Percentiles rank a stretch among this genome's conserved stretches.
These are phyloP conservation scores for Elymus sibiricus DNA, from an alignment of 176 grass and related monocot species.

Conservation along the genomic window DNA sequence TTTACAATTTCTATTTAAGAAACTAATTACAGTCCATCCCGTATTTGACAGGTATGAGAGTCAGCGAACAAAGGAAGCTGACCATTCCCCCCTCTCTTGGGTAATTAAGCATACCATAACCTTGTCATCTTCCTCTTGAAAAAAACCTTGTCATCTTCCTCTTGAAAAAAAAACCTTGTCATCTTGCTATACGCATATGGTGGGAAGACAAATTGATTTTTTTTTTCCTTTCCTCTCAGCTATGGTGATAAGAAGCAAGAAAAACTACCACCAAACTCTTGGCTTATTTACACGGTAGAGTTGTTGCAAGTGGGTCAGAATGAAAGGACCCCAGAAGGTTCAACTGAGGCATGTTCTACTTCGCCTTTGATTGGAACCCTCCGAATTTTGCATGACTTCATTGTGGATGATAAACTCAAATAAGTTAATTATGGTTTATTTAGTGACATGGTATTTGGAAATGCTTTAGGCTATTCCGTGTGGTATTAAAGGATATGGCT, in stretches of 20 bases:
- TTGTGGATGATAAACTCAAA: neutral
- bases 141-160: no score
- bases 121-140: no score
- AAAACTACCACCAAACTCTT: neutral
- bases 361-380: neutral
- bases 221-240: neutral
- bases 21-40: neutral
- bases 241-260: neutral
- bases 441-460: neutral
- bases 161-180: neutral
- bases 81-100: neutral
- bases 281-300: neutral
- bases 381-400: neutral
- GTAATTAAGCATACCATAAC: neutral
- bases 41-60: neutral
- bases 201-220: neutral
- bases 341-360: neutral
- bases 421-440: neutral
- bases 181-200: neutral
- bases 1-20: neutral
- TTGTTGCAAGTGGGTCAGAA: neutral
- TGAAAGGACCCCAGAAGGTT: neutral
- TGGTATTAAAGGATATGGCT: neutral
- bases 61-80: slow-evolving; percentile 11
- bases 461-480: neutral